phyloP scores from a whole-genome alignment of 2,329 filamentous ascomycete genomes.

The Aspergillus hiratsukae region DNA sequence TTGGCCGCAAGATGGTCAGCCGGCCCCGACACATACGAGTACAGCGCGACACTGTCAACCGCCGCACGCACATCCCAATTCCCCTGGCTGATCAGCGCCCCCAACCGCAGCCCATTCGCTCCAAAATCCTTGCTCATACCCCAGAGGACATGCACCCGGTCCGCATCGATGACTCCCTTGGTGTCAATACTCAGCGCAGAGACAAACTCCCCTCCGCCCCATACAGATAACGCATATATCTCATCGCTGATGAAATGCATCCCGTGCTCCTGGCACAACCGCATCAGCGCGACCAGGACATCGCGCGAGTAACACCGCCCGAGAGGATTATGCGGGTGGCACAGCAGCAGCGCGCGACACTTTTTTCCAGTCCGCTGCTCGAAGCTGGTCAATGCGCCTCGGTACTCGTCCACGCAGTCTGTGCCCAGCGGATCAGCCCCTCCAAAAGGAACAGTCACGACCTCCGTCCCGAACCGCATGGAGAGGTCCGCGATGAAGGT shows the following conservation, averaged over 20 bases:
- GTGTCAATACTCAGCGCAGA: constrained; percentile 46
- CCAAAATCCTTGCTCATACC: constrained; percentile 52
- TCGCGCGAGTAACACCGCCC: constrained; percentile 45
- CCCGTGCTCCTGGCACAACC: constrained; percentile 46
- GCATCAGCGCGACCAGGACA: constrained; percentile 42
- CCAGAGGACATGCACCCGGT: constrained; percentile 50
- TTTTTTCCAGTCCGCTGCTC: constrained; percentile 35
- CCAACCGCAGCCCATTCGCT: constrained; percentile 53
- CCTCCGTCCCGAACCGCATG: constrained; percentile 38
- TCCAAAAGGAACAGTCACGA: constrained; percentile 44
- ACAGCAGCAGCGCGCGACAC: constrained; percentile 49
- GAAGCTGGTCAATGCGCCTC: constrained; percentile 36
- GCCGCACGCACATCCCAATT: constrained; percentile 40
- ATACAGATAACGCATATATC: constrained; percentile 55
- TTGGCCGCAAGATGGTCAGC: constrained; percentile 36
- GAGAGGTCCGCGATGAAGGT: constrained; percentile 46
- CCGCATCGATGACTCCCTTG: constrained; percentile 44
- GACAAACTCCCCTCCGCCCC: constrained; percentile 39
- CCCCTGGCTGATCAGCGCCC: constrained; percentile 47
- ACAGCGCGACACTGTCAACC: constrained; percentile 39
- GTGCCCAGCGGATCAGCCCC: constrained; percentile 42
- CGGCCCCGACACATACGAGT: constrained; percentile 46
- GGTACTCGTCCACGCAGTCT: constrained; percentile 42
- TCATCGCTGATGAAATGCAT: constrained; percentile 57
- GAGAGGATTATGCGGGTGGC: constrained; percentile 51